These are phyloP conservation scores for Beta corolliflora DNA, from an alignment of 179 eudicot genomes.

Conservation along the genomic window DNA sequence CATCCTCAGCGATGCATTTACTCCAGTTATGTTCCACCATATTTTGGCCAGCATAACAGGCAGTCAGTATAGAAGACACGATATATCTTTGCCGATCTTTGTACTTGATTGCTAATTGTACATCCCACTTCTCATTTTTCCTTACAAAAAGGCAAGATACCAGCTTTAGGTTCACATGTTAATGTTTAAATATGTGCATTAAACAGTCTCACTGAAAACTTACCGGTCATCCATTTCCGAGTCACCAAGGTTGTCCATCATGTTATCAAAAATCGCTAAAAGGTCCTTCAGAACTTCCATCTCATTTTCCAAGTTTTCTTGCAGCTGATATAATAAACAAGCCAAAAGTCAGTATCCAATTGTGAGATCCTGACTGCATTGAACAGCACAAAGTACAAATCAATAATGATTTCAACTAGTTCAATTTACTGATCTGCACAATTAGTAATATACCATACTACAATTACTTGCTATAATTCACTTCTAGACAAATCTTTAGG, in stretches of 20 bases:
- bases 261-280: constrained; percentile 46
- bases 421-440: too few relatives aligned
- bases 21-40: constrained; percentile 45
- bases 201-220: constrained; percentile 1
- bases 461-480: too few relatives aligned
- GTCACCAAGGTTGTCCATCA: constrained; percentile 58
- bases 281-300: constrained; percentile 54
- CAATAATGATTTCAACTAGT: too few relatives aligned
- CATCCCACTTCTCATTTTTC: constrained; percentile 58
- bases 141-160: constrained; percentile 17
- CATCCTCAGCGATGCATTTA: constrained; percentile 33
- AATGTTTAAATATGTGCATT: constrained; percentile 11
- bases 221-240: constrained; percentile 62
- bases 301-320: constrained; percentile 67
- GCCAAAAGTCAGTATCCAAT: not conserved
- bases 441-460: too few relatives aligned
- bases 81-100: constrained; percentile 60
- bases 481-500: too few relatives aligned
- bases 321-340: constrained; percentile 34
- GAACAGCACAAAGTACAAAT: not conserved
- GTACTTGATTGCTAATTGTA: constrained; percentile 66
- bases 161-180: not conserved
- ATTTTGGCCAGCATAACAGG: constrained; percentile 53
- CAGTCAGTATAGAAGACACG: constrained; percentile 59
- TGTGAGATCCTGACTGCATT: not conserved